These are phyloP conservation scores for Phytophthora europaea DNA, from an alignment of 352 stramenopile genomes.

Conservation along the genomic window DNA sequence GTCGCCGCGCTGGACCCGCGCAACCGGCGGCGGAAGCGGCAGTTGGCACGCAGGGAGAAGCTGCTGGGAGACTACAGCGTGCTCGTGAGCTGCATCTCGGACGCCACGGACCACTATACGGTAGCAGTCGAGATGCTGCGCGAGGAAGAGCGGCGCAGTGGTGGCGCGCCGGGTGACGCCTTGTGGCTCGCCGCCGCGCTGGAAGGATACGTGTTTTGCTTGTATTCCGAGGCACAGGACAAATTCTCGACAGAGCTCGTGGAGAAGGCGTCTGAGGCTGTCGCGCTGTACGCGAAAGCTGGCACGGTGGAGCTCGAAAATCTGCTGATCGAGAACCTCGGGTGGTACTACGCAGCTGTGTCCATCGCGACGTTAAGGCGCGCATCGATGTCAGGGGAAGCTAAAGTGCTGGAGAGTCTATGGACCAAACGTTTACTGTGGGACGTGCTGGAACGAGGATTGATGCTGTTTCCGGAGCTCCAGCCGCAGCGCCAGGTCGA, in stretches of 20 bases:
- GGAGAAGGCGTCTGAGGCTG: conserved; percentile 81
- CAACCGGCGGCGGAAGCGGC: conserved; percentile 52
- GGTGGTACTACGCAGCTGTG: conserved; percentile 78
- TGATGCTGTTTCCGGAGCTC: conserved; percentile 65
- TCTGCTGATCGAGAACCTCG: conserved; percentile 73
- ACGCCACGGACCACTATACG: conserved; percentile 79
- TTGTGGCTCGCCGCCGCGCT: conserved; percentile 86
- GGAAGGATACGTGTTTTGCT: conserved; percentile 78
- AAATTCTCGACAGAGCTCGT: conserved; percentile 82
- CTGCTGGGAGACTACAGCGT: conserved; percentile 86
- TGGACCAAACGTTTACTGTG: conserved; percentile 82
- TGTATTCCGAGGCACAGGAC: conserved; percentile 57
- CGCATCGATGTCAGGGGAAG: conserved; percentile 31
- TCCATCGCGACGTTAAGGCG: conserved; percentile 25
- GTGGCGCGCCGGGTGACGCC: conserved; percentile 52
- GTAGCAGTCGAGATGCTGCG: conserved; percentile 76
- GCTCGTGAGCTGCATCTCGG: conserved; percentile 69
- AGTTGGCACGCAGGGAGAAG: conserved; percentile 75
- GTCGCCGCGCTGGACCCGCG: conserved; percentile 55
- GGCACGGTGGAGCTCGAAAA: conserved; percentile 78
- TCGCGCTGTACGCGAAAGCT: conserved; percentile 72
- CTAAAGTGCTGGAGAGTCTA: conserved; percentile 60
- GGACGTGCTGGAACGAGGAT: conserved; percentile 71
- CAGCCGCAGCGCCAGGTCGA: conserved; percentile 60
- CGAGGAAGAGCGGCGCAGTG: conserved; percentile 81